A percentile compares a stretch with the other conserved stretches of the same genome.
Evolutionary conservation across 2,329 filamentous ascomycete species (phyloP).

Genomic region (Akanthomyces muscarius): DNA sequence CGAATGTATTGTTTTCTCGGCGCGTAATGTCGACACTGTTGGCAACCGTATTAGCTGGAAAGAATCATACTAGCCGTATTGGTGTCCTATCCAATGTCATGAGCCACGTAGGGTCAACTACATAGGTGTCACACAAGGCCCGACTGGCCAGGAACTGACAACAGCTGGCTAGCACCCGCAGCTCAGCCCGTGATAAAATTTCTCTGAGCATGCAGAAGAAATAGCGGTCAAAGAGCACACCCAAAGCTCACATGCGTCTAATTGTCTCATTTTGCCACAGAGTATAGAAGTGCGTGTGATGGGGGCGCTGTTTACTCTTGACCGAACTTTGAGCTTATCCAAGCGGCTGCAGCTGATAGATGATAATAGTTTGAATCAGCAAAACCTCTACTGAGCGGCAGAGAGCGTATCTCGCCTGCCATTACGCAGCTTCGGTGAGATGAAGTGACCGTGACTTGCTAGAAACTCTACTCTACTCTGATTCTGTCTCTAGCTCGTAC

Average conservation of each 20-base stretch:
- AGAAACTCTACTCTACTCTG: not conserved
- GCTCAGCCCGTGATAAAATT: not conserved
- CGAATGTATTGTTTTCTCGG: conserved; percentile 2
- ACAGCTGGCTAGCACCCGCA: not conserved
- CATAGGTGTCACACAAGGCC: conserved; percentile 12
- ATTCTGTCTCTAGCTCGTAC: not conserved
- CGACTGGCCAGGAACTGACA: not conserved
- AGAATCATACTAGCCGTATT: not conserved
- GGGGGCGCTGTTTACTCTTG: not conserved
- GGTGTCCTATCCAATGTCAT: not conserved
- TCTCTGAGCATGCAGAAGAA: conserved; percentile 3
- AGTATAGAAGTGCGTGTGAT: not conserved
- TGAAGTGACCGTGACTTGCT: not conserved
- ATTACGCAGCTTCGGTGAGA: not conserved
- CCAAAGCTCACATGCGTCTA: not conserved
- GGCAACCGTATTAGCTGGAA: not conserved
- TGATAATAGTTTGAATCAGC: not conserved
- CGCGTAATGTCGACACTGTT: not conserved
- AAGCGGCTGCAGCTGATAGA: not conserved
- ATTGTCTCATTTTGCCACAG: conserved; percentile 7
- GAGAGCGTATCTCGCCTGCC: not conserved
- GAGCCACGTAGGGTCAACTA: conserved; percentile 10
- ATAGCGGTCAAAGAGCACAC: conserved; percentile 9
- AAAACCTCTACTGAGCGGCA: not conserved
- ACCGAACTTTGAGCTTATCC: not conserved